Conservation (phyloP, 495 filamentous ascomycete genomes). For the Trichoderma orchidacearum region DNA sequence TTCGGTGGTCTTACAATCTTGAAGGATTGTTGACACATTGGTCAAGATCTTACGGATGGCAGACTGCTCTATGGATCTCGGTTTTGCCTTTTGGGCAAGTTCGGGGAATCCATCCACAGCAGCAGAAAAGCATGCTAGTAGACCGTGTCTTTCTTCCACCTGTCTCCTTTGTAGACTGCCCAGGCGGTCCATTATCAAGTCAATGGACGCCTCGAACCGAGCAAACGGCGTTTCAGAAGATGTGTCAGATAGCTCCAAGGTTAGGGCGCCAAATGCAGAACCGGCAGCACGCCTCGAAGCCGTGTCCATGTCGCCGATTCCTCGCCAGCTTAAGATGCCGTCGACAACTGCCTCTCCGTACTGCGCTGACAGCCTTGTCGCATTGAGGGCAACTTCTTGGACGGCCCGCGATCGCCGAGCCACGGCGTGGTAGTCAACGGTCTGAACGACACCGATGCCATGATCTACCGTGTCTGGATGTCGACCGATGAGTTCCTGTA, state of each 20-base stretch:
- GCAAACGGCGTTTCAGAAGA: slow-evolving; percentile 9
- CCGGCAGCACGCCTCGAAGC: slow-evolving; percentile 61
- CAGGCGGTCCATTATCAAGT: slow-evolving; percentile 27
- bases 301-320: slow-evolving; percentile 62
- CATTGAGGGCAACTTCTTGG: slow-evolving; percentile 54
- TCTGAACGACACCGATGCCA: slow-evolving; percentile 75
- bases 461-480: slow-evolving; percentile 72
- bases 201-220: slow-evolving; percentile 13
- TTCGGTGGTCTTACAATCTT: slow-evolving; percentile 19
- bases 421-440: slow-evolving; percentile 86
- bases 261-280: slow-evolving; percentile 47
- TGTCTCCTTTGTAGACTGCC: slow-evolving; percentile 38
- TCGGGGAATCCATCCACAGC: slow-evolving; percentile 15
- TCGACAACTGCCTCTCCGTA: slow-evolving; percentile 62
- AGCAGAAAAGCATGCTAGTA: slow-evolving; percentile 45
- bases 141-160: slow-evolving; percentile 54
- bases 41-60: not conserved
- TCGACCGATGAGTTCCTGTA: slow-evolving; percentile 87
- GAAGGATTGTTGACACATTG: slow-evolving; percentile 16
- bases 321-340: slow-evolving; percentile 75
- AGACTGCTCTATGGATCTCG: not conserved
- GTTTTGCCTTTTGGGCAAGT: slow-evolving; percentile 2
- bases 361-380: slow-evolving; percentile 43
- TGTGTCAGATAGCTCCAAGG: slow-evolving; percentile 18
- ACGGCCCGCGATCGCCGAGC: slow-evolving; percentile 75